phyloP scores from a whole-genome alignment of 441 rosid genomes.

The Mallotus repandus region DNA sequence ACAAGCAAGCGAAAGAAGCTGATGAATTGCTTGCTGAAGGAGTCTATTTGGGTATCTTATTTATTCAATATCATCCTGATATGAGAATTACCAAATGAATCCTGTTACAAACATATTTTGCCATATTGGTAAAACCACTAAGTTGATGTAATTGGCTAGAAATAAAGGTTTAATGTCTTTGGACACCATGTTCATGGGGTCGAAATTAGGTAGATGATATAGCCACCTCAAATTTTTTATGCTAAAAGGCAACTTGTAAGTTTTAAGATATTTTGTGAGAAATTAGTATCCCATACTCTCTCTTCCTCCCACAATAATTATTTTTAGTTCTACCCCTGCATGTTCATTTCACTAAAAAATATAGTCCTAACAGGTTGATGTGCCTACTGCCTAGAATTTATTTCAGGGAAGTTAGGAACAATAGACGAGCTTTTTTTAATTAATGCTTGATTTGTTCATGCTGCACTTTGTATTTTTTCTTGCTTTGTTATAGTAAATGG shows the following conservation, averaged over 20 bases:
- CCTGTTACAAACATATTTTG: not conserved
- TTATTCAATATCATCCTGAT: not conserved
- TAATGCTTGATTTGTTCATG: not conserved
- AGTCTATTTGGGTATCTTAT: conserved; percentile 61
- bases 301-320: no score
- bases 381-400: not conserved
- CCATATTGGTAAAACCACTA: not conserved
- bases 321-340: no score
- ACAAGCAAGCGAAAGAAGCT: conserved; percentile 78
- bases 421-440: not conserved
- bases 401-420: not conserved
- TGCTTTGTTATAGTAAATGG: conserved; percentile 5
- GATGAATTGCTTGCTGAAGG: conserved; percentile 77
- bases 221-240: no score
- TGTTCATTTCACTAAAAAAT: not conserved
- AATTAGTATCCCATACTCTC: no score
- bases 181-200: not conserved
- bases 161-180: no score
- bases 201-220: no score
- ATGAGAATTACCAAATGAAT: not conserved
- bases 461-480: no score
- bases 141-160: not conserved
- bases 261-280: not conserved
- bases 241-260: no score
- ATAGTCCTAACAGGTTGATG: not conserved